Base-by-base conservation (phyloP, 2,329 filamentous ascomycete species). In the Lachnellula suecica region DNA sequence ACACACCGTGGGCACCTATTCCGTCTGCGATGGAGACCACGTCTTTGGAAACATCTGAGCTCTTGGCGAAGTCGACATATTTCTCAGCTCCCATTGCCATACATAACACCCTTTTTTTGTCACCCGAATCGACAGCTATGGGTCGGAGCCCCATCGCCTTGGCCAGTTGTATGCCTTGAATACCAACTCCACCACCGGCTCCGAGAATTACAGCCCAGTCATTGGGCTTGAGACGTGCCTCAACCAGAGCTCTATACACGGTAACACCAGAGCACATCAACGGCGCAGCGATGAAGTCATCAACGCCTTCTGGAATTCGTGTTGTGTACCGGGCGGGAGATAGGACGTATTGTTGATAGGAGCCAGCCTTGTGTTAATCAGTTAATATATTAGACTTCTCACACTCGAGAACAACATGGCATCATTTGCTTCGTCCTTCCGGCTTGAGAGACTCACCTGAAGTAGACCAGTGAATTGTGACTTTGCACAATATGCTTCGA, bases 241-340 rank as follows among this genome's bases (percentile, higher is more conserved):
- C 76, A 11, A 75, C 71, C 45, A 85, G 68, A 2, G 79, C 78
- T 2, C 78, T 74, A 63, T 84, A 81, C 54, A 83, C 79, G 1
- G 82, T 84, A 6, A 74, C 76, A 0, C 78, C 79, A 40, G 71
- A 75, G 67, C 82, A 85, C 79, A 84, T 83, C 52, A 84, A 76
- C 0, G 81, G 82, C 0, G 75, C 82, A 2, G 81, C 81, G n/a
- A 80, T 59, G 54, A 78, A 74, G 54, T 82, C 79, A 0, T 69
- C 66, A 0, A 84, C 74, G 0, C 75, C 78, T 29, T 83, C 77
- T 0, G 80, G 81, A 51, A 84, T 82, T 19, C 74, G 70, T 0
- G 73, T 74, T 3, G 56, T 56, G 24, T 62, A 59, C 43, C 52
- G 72, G 13, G 79, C 80, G 1, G 82, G 81, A 1, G 74, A 77